Conservation (phyloP, 2,329 filamentous ascomycete genomes). For the Chrysoporthe austroafricana region DNA sequence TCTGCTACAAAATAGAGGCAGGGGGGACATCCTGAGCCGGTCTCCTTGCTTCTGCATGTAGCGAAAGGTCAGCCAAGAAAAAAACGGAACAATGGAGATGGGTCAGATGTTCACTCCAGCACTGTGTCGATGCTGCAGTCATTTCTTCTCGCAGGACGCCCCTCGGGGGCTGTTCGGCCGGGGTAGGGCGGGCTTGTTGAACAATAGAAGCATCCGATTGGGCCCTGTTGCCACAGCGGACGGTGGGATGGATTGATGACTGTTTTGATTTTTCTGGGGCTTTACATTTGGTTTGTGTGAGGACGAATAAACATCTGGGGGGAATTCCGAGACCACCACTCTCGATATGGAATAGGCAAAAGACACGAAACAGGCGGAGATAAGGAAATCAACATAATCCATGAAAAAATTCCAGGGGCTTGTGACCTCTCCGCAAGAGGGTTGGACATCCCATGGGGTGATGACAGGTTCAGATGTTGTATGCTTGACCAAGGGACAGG, state of each 20-base stretch:
- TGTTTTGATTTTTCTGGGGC: slow-evolving; percentile 30
- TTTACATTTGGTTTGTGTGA: slow-evolving; percentile 28
- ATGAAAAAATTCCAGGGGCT: slow-evolving; percentile 24
- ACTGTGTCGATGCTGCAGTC: no score
- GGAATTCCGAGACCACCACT: slow-evolving; percentile 28
- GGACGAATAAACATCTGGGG: slow-evolving; percentile 29
- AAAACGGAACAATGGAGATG: no score
- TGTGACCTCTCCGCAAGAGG: slow-evolving; percentile 25
- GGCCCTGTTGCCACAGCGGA: background rate
- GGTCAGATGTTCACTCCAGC: no score
- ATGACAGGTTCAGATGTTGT: slow-evolving; percentile 17
- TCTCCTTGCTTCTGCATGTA: no score
- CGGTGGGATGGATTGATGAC: slow-evolving; percentile 24
- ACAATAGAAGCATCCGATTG: background rate
- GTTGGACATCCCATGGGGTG: slow-evolving; percentile 14
- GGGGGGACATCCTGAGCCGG: no score
- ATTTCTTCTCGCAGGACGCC: no score
- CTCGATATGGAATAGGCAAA: slow-evolving; percentile 30
- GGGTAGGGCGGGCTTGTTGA: background rate
- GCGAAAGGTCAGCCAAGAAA: no score
- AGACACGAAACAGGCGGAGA: slow-evolving; percentile 29
- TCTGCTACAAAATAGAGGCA: no score
- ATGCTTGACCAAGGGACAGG: slow-evolving; percentile 21
- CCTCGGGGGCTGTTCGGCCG: no score
- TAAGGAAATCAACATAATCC: slow-evolving; percentile 31